These are phyloP conservation scores for Picea sitchensis DNA, from an alignment of 75 land plant species.

Conservation along the genomic window DNA sequence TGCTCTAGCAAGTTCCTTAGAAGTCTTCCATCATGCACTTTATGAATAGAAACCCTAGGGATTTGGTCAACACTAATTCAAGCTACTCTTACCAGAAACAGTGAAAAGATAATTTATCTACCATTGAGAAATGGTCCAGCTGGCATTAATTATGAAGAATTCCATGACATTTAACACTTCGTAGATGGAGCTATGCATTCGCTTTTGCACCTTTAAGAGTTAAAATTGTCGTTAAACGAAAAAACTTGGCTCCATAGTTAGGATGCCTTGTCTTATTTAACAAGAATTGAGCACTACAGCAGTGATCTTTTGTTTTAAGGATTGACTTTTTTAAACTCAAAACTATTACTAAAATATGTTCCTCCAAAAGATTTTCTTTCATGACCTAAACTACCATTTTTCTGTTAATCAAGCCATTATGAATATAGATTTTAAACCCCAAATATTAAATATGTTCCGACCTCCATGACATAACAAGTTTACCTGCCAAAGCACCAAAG, in stretches of 20 bases:
- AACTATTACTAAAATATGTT: background rate
- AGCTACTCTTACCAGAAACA: background rate
- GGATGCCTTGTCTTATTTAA: background rate
- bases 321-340: background rate
- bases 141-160: background rate
- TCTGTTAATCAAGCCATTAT: background rate
- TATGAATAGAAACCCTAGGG: background rate
- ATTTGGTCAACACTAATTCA: background rate
- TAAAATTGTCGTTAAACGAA: background rate
- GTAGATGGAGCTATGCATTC: background rate
- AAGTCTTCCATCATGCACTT: background rate
- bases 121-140: background rate
- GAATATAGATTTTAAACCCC: background rate
- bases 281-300: background rate
- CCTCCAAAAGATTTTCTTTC: background rate
- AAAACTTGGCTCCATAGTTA: background rate
- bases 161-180: background rate
- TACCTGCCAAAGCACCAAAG: conserved; percentile 59
- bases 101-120: background rate
- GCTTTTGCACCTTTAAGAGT: background rate
- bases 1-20: background rate
- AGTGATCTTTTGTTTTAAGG: background rate
- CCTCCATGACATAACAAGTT: background rate
- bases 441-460: background rate
- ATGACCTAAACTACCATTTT: background rate